Percentiles rank a stretch among this genome's conserved stretches.
Conservation (phyloP, 2,329 filamentous ascomycete species). For the Apiospora kogelbergensis region DNA sequence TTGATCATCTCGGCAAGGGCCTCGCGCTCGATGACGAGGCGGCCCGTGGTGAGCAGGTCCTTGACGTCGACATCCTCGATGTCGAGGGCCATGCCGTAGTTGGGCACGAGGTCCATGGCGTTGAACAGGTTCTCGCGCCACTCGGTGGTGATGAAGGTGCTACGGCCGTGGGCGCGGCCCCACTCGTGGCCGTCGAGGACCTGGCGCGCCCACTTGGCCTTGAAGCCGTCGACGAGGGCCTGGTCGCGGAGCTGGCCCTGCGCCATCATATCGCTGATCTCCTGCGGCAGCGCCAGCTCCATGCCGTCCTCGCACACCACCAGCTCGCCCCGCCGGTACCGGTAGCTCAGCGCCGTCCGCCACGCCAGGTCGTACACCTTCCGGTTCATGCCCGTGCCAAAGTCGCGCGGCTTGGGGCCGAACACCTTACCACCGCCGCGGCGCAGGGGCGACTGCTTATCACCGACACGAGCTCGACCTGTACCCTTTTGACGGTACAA, state of each 20-base stretch:
- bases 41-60: conserved; percentile 81
- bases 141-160: conserved; percentile 70
- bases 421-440: conserved; percentile 84
- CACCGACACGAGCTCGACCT: conserved; percentile 76
- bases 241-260: conserved; percentile 40
- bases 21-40: conserved; percentile 81
- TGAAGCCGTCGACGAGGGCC: conserved; percentile 55
- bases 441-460: conserved; percentile 78
- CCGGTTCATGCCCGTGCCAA: conserved; percentile 75
- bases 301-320: conserved; percentile 79
- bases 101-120: conserved; percentile 62
- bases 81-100: conserved; percentile 68
- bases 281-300: conserved; percentile 60
- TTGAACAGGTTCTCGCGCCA: conserved; percentile 63
- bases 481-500: conserved; percentile 83
- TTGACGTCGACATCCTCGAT: conserved; percentile 91
- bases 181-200: conserved; percentile 72
- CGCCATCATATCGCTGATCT: conserved; percentile 44
- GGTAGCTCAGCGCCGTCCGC: conserved; percentile 90
- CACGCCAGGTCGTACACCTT: conserved; percentile 97
- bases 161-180: conserved; percentile 66
- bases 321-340: conserved; percentile 84
- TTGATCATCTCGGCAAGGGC: conserved; percentile 76
- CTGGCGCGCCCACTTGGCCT: conserved; percentile 62
- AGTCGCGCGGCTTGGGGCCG: conserved; percentile 91